A percentile compares a stretch with the other conserved stretches of the same genome.
These are phyloP conservation scores for Pleomassaria siparia DNA, from an alignment of 2,329 filamentous ascomycete species.

Conservation along the genomic window DNA sequence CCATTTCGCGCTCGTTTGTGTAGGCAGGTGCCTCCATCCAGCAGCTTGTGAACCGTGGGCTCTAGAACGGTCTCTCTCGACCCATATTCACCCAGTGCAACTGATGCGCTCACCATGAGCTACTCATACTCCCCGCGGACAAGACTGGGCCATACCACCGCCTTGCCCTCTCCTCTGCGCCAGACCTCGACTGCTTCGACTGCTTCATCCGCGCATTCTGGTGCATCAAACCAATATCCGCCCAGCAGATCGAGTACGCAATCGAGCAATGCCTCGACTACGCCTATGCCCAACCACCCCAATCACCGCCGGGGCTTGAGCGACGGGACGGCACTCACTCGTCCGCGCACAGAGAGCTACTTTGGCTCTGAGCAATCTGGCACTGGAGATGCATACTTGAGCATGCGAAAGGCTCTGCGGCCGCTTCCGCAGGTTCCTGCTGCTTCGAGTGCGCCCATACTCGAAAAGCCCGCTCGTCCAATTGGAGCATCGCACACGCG, in stretches of 20 bases:
- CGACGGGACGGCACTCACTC: conserved; percentile 63
- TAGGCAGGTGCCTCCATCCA: conserved; percentile 30
- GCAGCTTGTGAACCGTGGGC: conserved; percentile 30
- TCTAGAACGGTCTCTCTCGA: conserved; percentile 31
- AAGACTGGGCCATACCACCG: conserved; percentile 42
- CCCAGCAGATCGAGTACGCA: conserved; percentile 68
- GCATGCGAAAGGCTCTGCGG: conserved; percentile 73
- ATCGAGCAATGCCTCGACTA: conserved; percentile 71
- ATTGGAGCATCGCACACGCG: conserved; percentile 26
- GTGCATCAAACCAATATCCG: conserved; percentile 55
- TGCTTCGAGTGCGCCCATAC: conserved; percentile 29
- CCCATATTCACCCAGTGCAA: conserved; percentile 24
- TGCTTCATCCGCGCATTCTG: conserved; percentile 66
- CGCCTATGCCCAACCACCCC: conserved; percentile 49
- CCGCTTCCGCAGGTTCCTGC: conserved; percentile 45
- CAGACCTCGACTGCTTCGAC: conserved; percentile 71
- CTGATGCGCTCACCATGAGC: conserved; percentile 41
- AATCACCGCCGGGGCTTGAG: conserved; percentile 76
- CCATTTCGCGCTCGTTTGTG: conserved; percentile 15
- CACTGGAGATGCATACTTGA: conserved; percentile 69
- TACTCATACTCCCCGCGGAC: conserved; percentile 42
- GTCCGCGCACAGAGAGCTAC: conserved; percentile 53
- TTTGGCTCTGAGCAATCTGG: conserved; percentile 45
- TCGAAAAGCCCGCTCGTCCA: conserved; percentile 27
- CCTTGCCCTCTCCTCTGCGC: conserved; percentile 52